phyloP scores from a whole-genome alignment of 192 early-diverging fungal genomes.

The Gamsiella multidivaricata region DNA sequence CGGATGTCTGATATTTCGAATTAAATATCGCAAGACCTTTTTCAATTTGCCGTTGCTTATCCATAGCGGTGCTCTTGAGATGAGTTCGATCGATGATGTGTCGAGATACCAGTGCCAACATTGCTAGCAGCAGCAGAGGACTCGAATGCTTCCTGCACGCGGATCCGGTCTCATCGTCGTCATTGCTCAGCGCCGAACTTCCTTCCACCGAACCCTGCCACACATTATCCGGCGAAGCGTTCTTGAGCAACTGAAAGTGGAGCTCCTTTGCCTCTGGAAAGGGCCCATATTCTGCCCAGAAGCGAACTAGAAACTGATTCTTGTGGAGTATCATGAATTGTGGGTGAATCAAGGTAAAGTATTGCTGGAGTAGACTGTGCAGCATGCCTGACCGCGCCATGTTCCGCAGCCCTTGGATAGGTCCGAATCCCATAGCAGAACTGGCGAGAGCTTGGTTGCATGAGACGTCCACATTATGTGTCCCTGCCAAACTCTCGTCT shows the following conservation, averaged over 20 bases:
- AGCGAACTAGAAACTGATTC: slow-evolving; percentile 45
- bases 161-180: neutral
- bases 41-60: slow-evolving; percentile 21
- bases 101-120: slow-evolving; percentile 41
- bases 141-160: neutral
- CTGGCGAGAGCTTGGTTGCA: neutral
- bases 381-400: slow-evolving; percentile 32
- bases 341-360: slow-evolving; percentile 39
- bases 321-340: slow-evolving; percentile 48
- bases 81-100: slow-evolving; percentile 33
- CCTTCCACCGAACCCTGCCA: slow-evolving; percentile 9
- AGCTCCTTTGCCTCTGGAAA: slow-evolving; percentile 37
- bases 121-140: slow-evolving; percentile 38
- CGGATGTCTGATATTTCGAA: neutral
- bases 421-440: neutral
- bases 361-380: slow-evolving; percentile 41
- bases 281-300: slow-evolving; percentile 34
- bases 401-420: slow-evolving; percentile 12
- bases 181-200: neutral
- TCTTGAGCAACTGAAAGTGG: slow-evolving; percentile 17
- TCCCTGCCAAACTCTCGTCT: neutral
- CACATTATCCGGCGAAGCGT: neutral
- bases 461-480: neutral
- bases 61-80: slow-evolving; percentile 23
- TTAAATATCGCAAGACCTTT: slow-evolving; percentile 14